Percentiles rank a stretch among this genome's conserved stretches.
Conservation (phyloP, 805 yeast species). For the Trichomonascus vanleenenianus region DNA sequence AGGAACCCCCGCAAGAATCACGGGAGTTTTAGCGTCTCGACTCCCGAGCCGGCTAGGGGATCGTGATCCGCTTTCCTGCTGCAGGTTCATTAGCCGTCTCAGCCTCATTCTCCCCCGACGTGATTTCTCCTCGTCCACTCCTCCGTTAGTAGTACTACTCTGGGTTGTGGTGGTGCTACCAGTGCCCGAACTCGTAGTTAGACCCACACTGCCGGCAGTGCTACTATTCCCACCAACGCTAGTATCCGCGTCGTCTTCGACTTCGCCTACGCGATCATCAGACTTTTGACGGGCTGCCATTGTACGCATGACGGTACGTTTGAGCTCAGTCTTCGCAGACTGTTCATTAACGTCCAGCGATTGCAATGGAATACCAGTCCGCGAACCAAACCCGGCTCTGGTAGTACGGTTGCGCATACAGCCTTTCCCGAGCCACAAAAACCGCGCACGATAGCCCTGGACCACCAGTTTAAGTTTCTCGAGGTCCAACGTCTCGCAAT, state of each 20-base stretch:
- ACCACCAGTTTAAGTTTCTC: slow-evolving; percentile 26
- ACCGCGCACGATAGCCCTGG: slow-evolving; percentile 29
- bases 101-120: background rate
- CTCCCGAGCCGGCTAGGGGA: background rate
- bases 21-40: too few relatives aligned
- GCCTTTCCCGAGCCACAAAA: slow-evolving; percentile 46
- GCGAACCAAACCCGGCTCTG: slow-evolving; percentile 19
- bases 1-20: too few relatives aligned
- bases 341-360: slow-evolving; percentile 13
- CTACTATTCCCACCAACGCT: background rate
- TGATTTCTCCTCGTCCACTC: background rate
- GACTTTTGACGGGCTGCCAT: slow-evolving; percentile 12
- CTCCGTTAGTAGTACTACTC: too few relatives aligned
- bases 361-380: slow-evolving; percentile 15
- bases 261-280: slow-evolving; percentile 11
- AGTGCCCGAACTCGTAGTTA: background rate
- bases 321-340: slow-evolving; percentile 11
- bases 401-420: slow-evolving; percentile 25
- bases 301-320: slow-evolving; percentile 16
- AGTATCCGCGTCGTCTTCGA: slow-evolving; percentile 1
- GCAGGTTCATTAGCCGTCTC: background rate
- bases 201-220: background rate
- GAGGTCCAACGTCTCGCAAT: slow-evolving; percentile 30
- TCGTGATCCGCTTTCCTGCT: background rate
- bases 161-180: background rate